Evolutionary conservation across 1,284 basidiomycete genomes (phyloP).

Genomic region (Acaromyces ingoldii): DNA sequence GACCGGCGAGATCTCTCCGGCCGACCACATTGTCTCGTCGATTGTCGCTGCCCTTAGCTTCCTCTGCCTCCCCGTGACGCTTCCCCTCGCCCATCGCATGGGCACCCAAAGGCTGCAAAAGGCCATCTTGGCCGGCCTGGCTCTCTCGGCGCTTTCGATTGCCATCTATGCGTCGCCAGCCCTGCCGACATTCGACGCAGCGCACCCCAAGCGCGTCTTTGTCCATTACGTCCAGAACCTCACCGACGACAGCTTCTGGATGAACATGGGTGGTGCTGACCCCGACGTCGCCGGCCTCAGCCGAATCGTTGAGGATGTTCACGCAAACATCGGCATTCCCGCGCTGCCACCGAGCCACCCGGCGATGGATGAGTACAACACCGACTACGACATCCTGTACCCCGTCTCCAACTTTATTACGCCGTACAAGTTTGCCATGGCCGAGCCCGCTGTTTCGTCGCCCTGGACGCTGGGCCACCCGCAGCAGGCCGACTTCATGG

Average conservation of each 20-base stretch:
- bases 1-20: slow-evolving; percentile 55
- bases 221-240: slow-evolving; percentile 78
- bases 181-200: slow-evolving; percentile 68
- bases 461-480: slow-evolving; percentile 3
- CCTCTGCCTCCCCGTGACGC: slow-evolving; percentile 60
- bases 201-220: slow-evolving; percentile 84
- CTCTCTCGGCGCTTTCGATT: slow-evolving; percentile 56
- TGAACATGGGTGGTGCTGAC: slow-evolving; percentile 81
- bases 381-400: slow-evolving; percentile 61
- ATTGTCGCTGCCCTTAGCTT: slow-evolving; percentile 56
- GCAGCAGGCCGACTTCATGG: slow-evolving; percentile 55
- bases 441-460: slow-evolving; percentile 52
- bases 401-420: slow-evolving; percentile 66
- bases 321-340: slow-evolving; percentile 59
- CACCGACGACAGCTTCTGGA: slow-evolving; percentile 64
- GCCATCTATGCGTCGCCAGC: slow-evolving; percentile 60
- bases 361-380: slow-evolving; percentile 45
- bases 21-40: slow-evolving; percentile 82
- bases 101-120: slow-evolving; percentile 52
- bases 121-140: slow-evolving; percentile 57
- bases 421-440: slow-evolving; percentile 68
- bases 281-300: slow-evolving; percentile 64
- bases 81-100: slow-evolving; percentile 69
- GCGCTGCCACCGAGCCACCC: slow-evolving; percentile 12
- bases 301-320: slow-evolving; percentile 59